Evolutionary conservation across 176 grass and related monocot species (phyloP), one percentile per base, ranked within the genome.

Genomic region (Zoysia pacifica): DNA sequence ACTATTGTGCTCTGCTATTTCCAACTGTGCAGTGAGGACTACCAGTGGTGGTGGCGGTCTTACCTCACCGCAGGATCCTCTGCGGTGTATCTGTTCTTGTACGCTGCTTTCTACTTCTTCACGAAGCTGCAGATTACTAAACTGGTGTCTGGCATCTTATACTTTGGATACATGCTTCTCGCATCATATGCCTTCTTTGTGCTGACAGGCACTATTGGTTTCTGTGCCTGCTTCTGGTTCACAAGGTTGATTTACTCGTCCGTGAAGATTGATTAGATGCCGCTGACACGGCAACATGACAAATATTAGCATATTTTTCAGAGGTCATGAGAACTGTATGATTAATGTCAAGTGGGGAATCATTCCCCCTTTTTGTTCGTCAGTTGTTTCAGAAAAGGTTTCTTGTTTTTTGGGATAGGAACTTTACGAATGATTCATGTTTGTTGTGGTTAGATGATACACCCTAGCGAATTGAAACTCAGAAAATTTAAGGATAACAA

Each of bases 91-190:
- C 81, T 89, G 54, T 89, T 89, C 58, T 69, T 89, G 9, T 89
- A 89, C 44, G 81, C 86, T 1, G 69, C 75, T 47, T 89, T 89
- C 53, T 89, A 89, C 48, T 89, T 89, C 81, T 84, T 89, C 38
- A 89, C 86, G 11, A 89, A 89, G 81, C 81, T 89, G 12, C 69
- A 89, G 50, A 89, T 89, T 62, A 89, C 86, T 15, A 89, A 84
- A 68, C 12, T 77, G 0, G 86, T 80, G 18, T 89, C 86, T 9
- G 86, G 49, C 20, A 60, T 89, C 70, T 38, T 89, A 19, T 89
- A 89, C 73, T 89, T 89, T 13, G 86, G 86, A 45, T 89, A 89
- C 80, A 84, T 89, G 86, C 74, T 89, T 3, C 80, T 89, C 7
- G 86, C 86, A 0, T 89, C 86, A 0, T 89, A 89, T 62, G 42